Evolutionary conservation across 768 basidiomycete species (phyloP).

Genomic region (Boletus rubescentipes): DNA sequence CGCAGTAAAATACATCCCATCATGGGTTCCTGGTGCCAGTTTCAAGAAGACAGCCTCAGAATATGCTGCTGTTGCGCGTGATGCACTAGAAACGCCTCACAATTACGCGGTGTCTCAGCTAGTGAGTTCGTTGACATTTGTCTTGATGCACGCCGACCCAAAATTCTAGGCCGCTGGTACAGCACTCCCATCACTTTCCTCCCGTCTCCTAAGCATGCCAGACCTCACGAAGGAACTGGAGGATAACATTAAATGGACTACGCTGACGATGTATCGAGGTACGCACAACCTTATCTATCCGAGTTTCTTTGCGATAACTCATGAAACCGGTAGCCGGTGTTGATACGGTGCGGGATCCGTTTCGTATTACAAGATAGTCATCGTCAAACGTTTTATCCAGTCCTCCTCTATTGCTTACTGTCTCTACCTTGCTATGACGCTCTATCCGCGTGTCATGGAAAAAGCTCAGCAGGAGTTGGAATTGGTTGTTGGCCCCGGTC

Average conservation of each 20-base stretch:
- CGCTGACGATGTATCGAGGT: constrained; percentile 15
- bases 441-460: constrained; percentile 26
- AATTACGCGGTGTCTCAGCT: constrained; percentile 7
- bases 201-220: constrained; percentile 7
- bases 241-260: constrained; percentile 20
- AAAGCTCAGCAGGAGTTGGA: constrained; percentile 30
- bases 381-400: constrained; percentile 4
- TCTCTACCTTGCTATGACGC: constrained; percentile 30
- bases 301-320: neutral
- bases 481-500: constrained; percentile 20
- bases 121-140: constrained; percentile 1
- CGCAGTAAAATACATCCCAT: constrained; percentile 23
- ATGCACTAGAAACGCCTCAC: constrained; percentile 10
- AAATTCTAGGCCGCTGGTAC: constrained; percentile 14
- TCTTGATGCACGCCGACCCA: neutral
- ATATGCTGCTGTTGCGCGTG: constrained; percentile 2
- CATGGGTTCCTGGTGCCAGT: constrained; percentile 17
- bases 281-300: neutral
- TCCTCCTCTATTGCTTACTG: constrained; percentile 8
- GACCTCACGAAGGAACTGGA: constrained; percentile 11
- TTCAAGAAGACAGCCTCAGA: constrained; percentile 13
- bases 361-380: neutral
- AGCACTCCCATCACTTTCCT: constrained; percentile 15
- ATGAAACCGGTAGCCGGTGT: constrained; percentile 17
- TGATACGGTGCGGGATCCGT: constrained; percentile 30